These are phyloP conservation scores for Penicillium daleae DNA, from an alignment of 495 filamentous ascomycete genomes.

Conservation along the genomic window DNA sequence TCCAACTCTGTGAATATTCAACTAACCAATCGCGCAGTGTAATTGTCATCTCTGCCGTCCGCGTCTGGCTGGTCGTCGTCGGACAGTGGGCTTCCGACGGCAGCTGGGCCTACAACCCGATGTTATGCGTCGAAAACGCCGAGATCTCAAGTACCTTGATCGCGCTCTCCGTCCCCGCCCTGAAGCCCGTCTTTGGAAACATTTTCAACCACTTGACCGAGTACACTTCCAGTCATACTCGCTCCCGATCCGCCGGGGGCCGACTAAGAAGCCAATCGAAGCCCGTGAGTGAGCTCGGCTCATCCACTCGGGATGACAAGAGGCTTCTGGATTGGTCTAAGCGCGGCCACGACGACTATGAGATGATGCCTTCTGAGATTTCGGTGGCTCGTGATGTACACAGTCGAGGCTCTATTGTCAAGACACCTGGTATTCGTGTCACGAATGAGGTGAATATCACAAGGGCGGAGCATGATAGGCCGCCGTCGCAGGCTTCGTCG, in stretches of 20 bases:
- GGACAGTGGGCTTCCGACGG: slow-evolving; percentile 46
- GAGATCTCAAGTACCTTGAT: slow-evolving; percentile 50
- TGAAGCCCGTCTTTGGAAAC: slow-evolving; percentile 47
- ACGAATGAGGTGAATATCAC: slow-evolving; percentile 31
- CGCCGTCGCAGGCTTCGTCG: slow-evolving; percentile 12
- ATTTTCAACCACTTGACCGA: slow-evolving; percentile 32
- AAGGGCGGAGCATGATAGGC: slow-evolving; percentile 1
- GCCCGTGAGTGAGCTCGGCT: slow-evolving; percentile 20
- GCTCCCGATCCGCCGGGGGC: slow-evolving; percentile 21
- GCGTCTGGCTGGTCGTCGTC: slow-evolving; percentile 45
- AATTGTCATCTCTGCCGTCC: slow-evolving; percentile 45
- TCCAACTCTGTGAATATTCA: too few species aligned
- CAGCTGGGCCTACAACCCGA: slow-evolving; percentile 50
- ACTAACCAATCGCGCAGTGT: slow-evolving; percentile 35
- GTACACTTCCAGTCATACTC: slow-evolving; percentile 32
- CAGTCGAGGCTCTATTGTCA: slow-evolving; percentile 2
- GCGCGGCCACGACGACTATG: slow-evolving; percentile 29
- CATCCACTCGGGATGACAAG: slow-evolving; percentile 28
- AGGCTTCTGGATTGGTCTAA: slow-evolving; percentile 33
- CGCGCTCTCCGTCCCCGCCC: slow-evolving; percentile 49
- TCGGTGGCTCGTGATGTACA: slow-evolving; percentile 23
- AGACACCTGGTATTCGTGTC: slow-evolving; percentile 26
- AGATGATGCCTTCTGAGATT: slow-evolving; percentile 37
- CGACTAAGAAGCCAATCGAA: slow-evolving; percentile 26
- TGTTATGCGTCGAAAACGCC: slow-evolving; percentile 48